Conservation (phyloP, 306 rosid species). For the Vigna mungo region DNA sequence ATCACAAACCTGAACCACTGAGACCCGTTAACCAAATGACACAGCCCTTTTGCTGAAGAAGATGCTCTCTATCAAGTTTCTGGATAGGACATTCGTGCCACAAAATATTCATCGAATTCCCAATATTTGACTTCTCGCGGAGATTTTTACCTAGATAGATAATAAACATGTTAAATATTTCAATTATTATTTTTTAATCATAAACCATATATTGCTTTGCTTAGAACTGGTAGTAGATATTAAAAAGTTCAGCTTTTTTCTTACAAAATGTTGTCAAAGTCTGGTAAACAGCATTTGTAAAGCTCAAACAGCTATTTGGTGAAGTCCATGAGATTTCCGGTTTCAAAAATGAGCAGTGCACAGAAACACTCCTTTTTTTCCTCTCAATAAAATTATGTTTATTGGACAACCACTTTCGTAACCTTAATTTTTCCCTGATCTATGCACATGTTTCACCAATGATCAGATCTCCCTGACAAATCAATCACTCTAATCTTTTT, state of each 20-base stretch:
- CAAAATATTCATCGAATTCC: slow-evolving; percentile 74
- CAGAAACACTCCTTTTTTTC: slow-evolving; percentile 28
- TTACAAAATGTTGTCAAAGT: neutral
- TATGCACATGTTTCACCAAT: slow-evolving; percentile 22
- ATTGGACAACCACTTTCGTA: neutral
- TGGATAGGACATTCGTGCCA: slow-evolving; percentile 82
- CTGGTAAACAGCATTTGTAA: neutral
- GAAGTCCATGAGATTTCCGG: slow-evolving; percentile 24
- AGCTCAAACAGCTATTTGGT: slow-evolving; percentile 5
- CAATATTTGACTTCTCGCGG: slow-evolving; percentile 51
- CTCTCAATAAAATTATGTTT: neutral
- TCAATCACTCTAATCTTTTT: neutral
- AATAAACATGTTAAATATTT: slow-evolving; percentile 46
- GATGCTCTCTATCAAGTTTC: slow-evolving; percentile 72
- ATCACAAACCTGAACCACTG: slow-evolving; percentile 92
- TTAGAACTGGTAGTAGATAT: slow-evolving; percentile 10
- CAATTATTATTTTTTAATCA: slow-evolving; percentile 2
- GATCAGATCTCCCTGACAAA: slow-evolving; percentile 6
- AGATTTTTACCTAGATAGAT: slow-evolving; percentile 60
- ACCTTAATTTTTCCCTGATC: neutral
- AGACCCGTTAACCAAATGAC: slow-evolving; percentile 97
- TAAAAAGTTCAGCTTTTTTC: neutral
- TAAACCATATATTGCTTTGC: slow-evolving; percentile 6
- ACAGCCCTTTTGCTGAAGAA: slow-evolving; percentile 92
- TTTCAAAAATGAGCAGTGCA: neutral